These are phyloP conservation scores for Biscutella laevigata DNA, from an alignment of 441 rosid genomes.

Conservation along the genomic window DNA sequence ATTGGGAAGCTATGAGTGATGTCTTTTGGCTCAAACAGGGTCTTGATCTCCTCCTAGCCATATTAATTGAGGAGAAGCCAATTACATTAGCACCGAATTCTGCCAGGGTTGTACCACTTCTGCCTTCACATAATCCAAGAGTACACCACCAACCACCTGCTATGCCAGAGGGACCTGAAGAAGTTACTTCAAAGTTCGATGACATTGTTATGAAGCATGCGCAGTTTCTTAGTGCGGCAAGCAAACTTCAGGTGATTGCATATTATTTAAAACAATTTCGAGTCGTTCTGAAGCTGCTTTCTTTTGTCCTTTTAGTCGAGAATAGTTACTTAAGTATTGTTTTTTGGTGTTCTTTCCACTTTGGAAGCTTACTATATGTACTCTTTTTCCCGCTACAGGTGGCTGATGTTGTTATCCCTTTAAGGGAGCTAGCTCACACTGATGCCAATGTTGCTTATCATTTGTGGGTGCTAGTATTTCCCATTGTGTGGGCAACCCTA, in stretches of 20 bases:
- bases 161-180: slow-evolving; percentile 57
- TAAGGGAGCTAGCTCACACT: slow-evolving; percentile 87
- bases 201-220: slow-evolving; percentile 71
- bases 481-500: slow-evolving; percentile 91
- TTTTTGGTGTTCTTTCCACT: slow-evolving; percentile 7
- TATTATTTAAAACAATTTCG: not conserved
- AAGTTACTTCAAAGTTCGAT: slow-evolving; percentile 63
- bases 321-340: not conserved
- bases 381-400: slow-evolving; percentile 45
- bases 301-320: not conserved
- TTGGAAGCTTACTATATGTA: slow-evolving; percentile 6
- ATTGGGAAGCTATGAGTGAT: slow-evolving; percentile 97
- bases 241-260: slow-evolving; percentile 76
- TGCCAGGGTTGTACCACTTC: slow-evolving; percentile 73
- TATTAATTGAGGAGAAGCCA: slow-evolving; percentile 75
- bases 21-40: slow-evolving; percentile 99
- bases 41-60: slow-evolving; percentile 92
- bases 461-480: slow-evolving; percentile 96
- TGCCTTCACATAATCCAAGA: slow-evolving; percentile 45
- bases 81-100: slow-evolving; percentile 93
- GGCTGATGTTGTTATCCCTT: slow-evolving; percentile 77
- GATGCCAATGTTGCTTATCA: slow-evolving; percentile 96
- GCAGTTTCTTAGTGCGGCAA: slow-evolving; percentile 70
- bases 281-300: slow-evolving; percentile 1
- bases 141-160: slow-evolving; percentile 50